These are phyloP conservation scores for Magnusiomyces paraingens DNA, from an alignment of 1,139 yeast genomes.

Conservation along the genomic window DNA sequence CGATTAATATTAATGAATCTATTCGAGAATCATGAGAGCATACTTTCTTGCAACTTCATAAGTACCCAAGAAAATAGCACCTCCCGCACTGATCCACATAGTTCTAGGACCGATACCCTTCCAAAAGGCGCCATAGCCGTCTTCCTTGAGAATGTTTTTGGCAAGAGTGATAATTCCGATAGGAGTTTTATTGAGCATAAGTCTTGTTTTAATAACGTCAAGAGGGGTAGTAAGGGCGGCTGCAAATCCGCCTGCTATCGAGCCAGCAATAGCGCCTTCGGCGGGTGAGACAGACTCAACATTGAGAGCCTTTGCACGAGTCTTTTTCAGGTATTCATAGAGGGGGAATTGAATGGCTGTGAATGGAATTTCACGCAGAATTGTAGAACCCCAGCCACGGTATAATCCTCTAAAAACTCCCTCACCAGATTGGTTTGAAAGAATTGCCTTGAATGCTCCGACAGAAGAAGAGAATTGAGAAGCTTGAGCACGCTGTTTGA, in stretches of 20 bases:
- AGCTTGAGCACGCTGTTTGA: slow-evolving; percentile 92
- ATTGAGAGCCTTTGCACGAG: slow-evolving; percentile 33
- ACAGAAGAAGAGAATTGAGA: slow-evolving; percentile 53
- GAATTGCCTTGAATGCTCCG: slow-evolving; percentile 56
- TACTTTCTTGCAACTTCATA: slow-evolving; percentile 62
- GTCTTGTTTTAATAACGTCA: slow-evolving; percentile 85
- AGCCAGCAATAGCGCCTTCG: slow-evolving; percentile 91
- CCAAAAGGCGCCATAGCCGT: slow-evolving; percentile 62
- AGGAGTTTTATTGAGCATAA: slow-evolving; percentile 64
- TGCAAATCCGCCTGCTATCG: slow-evolving; percentile 89
- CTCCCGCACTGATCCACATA: slow-evolving; percentile 97
- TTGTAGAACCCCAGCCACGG: slow-evolving; percentile 89
- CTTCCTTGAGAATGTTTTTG: slow-evolving; percentile 47
- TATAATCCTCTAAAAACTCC: slow-evolving; percentile 74
- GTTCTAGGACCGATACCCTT: slow-evolving; percentile 92
- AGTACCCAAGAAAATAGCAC: slow-evolving; percentile 92
- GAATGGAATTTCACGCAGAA: slow-evolving; percentile 92
- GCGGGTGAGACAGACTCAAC: slow-evolving; percentile 45
- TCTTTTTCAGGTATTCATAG: slow-evolving; percentile 68
- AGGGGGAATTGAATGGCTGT: slow-evolving; percentile 92
- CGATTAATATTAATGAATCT: background rate
- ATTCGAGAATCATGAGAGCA: slow-evolving; percentile 9
- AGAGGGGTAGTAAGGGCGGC: slow-evolving; percentile 93
- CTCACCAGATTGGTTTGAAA: slow-evolving; percentile 61
- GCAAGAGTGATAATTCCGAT: slow-evolving; percentile 38